A percentile compares a stretch with the other conserved stretches of the same genome.
Conservation (phyloP, 306 rosid genomes). For the Cyclanthera cordifolia region DNA sequence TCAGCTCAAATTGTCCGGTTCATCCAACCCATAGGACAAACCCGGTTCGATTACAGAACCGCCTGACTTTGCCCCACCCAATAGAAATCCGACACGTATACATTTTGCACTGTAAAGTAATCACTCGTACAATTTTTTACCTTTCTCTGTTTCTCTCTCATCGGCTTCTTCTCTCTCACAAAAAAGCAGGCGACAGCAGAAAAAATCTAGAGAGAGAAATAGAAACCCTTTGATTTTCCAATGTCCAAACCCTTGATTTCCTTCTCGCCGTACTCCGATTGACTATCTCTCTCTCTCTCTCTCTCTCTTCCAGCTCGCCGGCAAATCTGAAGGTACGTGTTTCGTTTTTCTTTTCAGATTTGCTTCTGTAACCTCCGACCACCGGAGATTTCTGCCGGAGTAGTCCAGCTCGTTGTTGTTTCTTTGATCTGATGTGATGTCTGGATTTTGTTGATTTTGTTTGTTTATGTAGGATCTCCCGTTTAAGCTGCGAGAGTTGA, state of each 20-base stretch:
- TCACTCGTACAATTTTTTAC: neutral
- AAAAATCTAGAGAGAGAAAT: neutral
- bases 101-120: slow-evolving; percentile 13
- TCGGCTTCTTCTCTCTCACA: neutral
- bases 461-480: slow-evolving; percentile 7
- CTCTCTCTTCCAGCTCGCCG: slow-evolving; percentile 27
- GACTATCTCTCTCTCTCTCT: slow-evolving; percentile 16
- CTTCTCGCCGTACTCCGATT: slow-evolving; percentile 20
- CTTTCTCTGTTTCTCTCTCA: neutral
- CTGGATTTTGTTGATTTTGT: neutral
- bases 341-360: slow-evolving; percentile 2
- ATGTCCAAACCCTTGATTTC: slow-evolving; percentile 21
- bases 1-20: neutral
- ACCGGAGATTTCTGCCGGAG: slow-evolving; percentile 10
- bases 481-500: slow-evolving; percentile 6
- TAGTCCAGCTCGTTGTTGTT: neutral
- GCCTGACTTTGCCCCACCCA: neutral
- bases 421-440: slow-evolving; percentile 5
- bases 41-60: neutral
- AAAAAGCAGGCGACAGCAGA: neutral
- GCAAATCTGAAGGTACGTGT: slow-evolving; percentile 12
- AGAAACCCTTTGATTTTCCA: slow-evolving; percentile 11
- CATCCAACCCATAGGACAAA: neutral
- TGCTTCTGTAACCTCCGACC: neutral
- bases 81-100: neutral